Evolutionary conservation across 1,284 basidiomycete genomes (phyloP), one percentile per base, ranked within the genome.

Genomic region (Sanghuangporus sanghuang): DNA sequence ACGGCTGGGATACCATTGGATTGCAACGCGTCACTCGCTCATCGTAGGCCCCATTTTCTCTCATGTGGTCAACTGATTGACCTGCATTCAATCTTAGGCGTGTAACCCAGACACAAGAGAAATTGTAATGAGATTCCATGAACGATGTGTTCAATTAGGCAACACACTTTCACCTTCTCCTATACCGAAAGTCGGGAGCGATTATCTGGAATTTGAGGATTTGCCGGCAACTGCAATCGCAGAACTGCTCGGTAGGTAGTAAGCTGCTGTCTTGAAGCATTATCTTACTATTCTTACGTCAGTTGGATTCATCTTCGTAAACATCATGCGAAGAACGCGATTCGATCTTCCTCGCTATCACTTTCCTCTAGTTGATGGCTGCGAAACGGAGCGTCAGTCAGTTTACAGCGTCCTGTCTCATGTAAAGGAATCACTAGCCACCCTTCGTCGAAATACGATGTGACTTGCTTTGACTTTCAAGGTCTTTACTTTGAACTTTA

Each of bases 281-380:
- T 46, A n/a, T 36, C 12, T 49, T 11, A 55, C 59, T 50, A 59
- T 38, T 14, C 14, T n/a, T 40, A 27, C 16, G 53, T 27, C n/a
- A 85, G 83, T 84, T 12, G 82, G 81, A 5, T 85, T 84, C 70
- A 73, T 85, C 42, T 78, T 85, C 70, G 80, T 85, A 78, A 84
- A 85, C 70, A 79, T 84, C 36, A 71, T 85, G 32, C 80, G 83
- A 32, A 75, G 82, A 59, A 79, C 81, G 39, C 79, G 80, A 40
- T 85, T 85, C 68, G 70, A 70, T 61, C 76, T 81, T 16, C 64
- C 64, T 14, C 40, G 39, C 23, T 65, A 65, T 48, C 56, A 65
- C n/a, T 65, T 65, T 49, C 61, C 61, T 39, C 55, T 62, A 6
- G 48, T 63, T 23, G 64, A 64, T 36, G 36, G 23, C 7, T 62